These are phyloP conservation scores for Bacidia gigantensis DNA, from an alignment of 495 filamentous ascomycete species.

Conservation along the genomic window DNA sequence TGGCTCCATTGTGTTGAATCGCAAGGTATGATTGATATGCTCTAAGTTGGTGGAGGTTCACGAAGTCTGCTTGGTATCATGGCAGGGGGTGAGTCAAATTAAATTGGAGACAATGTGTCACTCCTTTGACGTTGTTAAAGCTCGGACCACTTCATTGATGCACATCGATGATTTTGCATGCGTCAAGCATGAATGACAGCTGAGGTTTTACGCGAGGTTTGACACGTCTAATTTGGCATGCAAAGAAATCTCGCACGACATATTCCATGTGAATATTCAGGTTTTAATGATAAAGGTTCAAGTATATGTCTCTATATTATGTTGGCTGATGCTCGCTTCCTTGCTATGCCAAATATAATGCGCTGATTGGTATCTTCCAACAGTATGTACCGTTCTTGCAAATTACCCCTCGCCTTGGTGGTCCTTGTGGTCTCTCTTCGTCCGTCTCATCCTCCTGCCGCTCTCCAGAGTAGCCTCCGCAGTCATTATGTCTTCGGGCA, in stretches of 20 bases:
- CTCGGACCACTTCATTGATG: too few relatives aligned
- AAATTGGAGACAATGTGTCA: too few relatives aligned
- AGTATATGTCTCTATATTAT: not conserved
- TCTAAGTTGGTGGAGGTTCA: too few relatives aligned
- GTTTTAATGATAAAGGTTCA: not conserved
- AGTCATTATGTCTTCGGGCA: conserved; percentile 58
- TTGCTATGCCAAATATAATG: not conserved
- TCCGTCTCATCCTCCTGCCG: conserved; percentile 43
- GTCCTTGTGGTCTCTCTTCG: conserved; percentile 28
- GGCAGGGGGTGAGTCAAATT: too few relatives aligned
- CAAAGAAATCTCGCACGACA: too few relatives aligned
- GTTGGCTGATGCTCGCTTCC: not conserved
- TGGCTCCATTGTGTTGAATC: not conserved
- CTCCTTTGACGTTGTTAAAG: too few relatives aligned
- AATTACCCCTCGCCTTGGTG: conserved; percentile 8
- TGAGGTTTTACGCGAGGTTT: not conserved
- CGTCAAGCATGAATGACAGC: not conserved
- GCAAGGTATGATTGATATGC: too few relatives aligned
- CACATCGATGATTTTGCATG: too few relatives aligned
- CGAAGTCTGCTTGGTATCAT: too few relatives aligned
- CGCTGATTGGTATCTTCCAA: too few relatives aligned
- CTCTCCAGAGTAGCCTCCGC: conserved; percentile 50
- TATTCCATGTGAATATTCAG: too few relatives aligned
- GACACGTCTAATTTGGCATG: not conserved
- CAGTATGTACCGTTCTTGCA: not conserved